Conservation (phyloP, 345 rosid species). For the thale cress (Arabidopsis thaliana) region DNA sequence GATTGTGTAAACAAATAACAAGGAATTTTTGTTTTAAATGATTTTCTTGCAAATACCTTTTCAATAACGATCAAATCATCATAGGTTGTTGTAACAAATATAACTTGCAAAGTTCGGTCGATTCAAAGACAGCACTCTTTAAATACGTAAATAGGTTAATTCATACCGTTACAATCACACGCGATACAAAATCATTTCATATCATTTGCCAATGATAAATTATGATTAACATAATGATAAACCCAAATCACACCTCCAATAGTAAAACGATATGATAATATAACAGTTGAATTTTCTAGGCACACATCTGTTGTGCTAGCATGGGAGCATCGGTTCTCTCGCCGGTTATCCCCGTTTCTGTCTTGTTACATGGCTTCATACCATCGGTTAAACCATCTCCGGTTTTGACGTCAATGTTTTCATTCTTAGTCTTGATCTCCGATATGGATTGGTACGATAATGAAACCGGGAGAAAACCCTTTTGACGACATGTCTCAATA, state of each 20-base stretch:
- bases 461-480: constrained; percentile 64
- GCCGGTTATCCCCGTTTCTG: constrained; percentile 20
- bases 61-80: neutral
- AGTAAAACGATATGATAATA: neutral
- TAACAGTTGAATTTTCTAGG: constrained; percentile 25
- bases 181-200: neutral
- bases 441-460: constrained; percentile 7
- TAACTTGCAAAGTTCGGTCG: neutral
- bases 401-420: neutral
- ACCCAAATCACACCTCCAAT: constrained; percentile 21
- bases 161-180: constrained; percentile 4
- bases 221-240: neutral
- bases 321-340: constrained; percentile 30
- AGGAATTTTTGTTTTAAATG: too few species aligned
- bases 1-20: too few species aligned
- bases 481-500: constrained; percentile 70
- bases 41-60: too few species aligned
- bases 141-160: constrained; percentile 15
- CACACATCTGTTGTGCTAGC: constrained; percentile 37
- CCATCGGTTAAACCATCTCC: constrained; percentile 26
- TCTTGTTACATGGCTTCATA: constrained; percentile 29
- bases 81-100: too few species aligned
- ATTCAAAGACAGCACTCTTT: neutral
- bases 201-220: neutral
- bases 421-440: constrained; percentile 24